phyloP scores from a whole-genome alignment of 208 protist genomes.

The Crithidia expoeki region DNA sequence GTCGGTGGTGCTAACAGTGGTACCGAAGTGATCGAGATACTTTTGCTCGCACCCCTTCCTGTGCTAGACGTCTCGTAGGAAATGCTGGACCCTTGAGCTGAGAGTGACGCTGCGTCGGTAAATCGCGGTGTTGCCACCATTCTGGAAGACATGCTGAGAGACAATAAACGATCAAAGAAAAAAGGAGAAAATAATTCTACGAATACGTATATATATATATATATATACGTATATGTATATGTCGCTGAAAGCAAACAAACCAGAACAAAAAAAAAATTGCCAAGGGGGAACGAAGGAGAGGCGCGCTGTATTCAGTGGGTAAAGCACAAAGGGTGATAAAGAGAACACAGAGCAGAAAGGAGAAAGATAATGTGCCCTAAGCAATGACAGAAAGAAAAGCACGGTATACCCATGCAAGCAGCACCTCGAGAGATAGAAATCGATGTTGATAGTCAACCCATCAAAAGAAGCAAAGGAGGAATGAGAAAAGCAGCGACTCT shows the following conservation, averaged over 20 bases:
- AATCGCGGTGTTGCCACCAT: neutral
- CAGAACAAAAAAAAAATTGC: constrained; percentile 15
- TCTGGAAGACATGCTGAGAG: constrained; percentile 8
- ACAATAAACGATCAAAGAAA: neutral
- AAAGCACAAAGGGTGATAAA: constrained; percentile 5
- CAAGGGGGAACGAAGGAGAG: neutral
- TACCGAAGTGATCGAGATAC: neutral
- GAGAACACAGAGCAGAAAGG: neutral
- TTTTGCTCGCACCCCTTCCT: neutral
- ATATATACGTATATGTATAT: neutral
- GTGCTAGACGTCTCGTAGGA: neutral
- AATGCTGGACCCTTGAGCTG: neutral
- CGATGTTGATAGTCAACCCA: neutral
- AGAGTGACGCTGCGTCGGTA: neutral
- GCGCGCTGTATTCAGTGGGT: constrained; percentile 5
- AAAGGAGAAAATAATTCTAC: neutral
- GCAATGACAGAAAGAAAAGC: constrained; percentile 11
- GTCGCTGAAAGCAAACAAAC: neutral
- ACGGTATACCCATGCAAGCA: neutral
- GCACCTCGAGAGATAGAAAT: too few relatives aligned
- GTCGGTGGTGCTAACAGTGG: neutral
- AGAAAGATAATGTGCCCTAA: neutral
- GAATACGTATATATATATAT: neutral
- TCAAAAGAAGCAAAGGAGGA: neutral
- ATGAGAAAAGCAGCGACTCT: too few relatives aligned